Percentiles rank a stretch among this genome's conserved stretches.
Conservation (phyloP, 345 rosid species). For the Rhodomyrtus tomentosa region DNA sequence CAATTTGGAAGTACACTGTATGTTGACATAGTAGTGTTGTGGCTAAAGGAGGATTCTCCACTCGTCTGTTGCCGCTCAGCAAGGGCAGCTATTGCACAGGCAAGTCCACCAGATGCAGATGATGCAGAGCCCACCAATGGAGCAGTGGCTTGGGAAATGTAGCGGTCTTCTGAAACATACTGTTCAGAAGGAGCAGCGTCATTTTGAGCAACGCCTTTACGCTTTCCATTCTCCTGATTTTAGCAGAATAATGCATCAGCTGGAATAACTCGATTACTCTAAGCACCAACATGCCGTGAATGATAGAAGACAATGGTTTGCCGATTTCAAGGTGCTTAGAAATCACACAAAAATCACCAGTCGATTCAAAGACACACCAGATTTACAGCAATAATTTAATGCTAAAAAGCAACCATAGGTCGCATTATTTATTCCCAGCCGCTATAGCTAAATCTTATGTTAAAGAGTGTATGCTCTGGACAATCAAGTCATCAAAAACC, state of each 20-base stretch:
- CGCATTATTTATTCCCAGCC: not conserved
- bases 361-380: not conserved
- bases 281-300: not conserved
- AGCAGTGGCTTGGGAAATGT: slow-evolving; percentile 25
- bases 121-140: slow-evolving; percentile 41
- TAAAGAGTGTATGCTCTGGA: not conserved
- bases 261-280: not conserved
- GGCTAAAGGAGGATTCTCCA: slow-evolving; percentile 35
- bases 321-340: not conserved
- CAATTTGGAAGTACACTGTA: slow-evolving; percentile 38
- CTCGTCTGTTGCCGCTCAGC: slow-evolving; percentile 74
- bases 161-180: slow-evolving; percentile 28
- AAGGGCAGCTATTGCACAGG: slow-evolving; percentile 79
- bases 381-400: not conserved
- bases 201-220: slow-evolving; percentile 17
- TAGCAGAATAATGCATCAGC: not conserved
- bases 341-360: not conserved
- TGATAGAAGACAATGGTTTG: not conserved
- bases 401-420: not conserved
- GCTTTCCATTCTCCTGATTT: slow-evolving; percentile 58
- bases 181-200: slow-evolving; percentile 40
- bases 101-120: slow-evolving; percentile 77
- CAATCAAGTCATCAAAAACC: not conserved
- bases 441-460: not conserved
- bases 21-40: slow-evolving; percentile 16